Percentiles rank a stretch among this genome's conserved stretches.
Evolutionary conservation across 805 yeast genomes (phyloP).

Genomic region (Ogataea chonburiensis): DNA sequence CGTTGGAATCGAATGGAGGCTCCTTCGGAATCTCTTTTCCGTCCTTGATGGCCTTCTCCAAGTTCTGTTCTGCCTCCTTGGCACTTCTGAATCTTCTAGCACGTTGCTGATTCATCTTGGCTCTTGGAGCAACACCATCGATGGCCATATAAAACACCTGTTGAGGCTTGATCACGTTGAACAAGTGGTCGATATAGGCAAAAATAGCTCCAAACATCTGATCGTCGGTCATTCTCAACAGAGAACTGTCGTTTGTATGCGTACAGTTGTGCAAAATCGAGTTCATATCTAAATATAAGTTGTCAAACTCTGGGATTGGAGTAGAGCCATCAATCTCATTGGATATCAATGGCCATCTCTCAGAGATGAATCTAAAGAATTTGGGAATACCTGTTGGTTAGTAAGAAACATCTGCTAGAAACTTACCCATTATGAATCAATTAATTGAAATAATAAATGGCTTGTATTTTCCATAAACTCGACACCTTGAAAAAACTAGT

Average conservation of each 20-base stretch:
- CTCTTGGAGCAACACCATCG: slow-evolving; percentile 98
- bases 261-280: slow-evolving; percentile 94
- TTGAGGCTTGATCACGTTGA: slow-evolving; percentile 82
- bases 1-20: slow-evolving; percentile 85
- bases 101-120: slow-evolving; percentile 97
- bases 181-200: slow-evolving; percentile 90
- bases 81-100: slow-evolving; percentile 95
- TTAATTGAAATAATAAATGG: slow-evolving; percentile 3
- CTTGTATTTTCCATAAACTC: slow-evolving; percentile 5
- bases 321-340: slow-evolving; percentile 71
- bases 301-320: slow-evolving; percentile 91
- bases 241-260: slow-evolving; percentile 69
- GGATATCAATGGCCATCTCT: slow-evolving; percentile 96
- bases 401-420: neutral
- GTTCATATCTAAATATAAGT: slow-evolving; percentile 94
- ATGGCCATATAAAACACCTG: slow-evolving; percentile 92
- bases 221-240: slow-evolving; percentile 74
- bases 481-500: slow-evolving; percentile 5
- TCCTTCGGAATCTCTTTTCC: slow-evolving; percentile 80
- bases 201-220: slow-evolving; percentile 91
- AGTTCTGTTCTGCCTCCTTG: slow-evolving; percentile 79
- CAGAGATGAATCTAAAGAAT: slow-evolving; percentile 93
- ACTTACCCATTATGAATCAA: slow-evolving; percentile 14
- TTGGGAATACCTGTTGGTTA: slow-evolving; percentile 86
- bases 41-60: slow-evolving; percentile 66